phyloP scores from a whole-genome alignment of 2,329 filamentous ascomycete species.

The Exserohilum rostratum region DNA sequence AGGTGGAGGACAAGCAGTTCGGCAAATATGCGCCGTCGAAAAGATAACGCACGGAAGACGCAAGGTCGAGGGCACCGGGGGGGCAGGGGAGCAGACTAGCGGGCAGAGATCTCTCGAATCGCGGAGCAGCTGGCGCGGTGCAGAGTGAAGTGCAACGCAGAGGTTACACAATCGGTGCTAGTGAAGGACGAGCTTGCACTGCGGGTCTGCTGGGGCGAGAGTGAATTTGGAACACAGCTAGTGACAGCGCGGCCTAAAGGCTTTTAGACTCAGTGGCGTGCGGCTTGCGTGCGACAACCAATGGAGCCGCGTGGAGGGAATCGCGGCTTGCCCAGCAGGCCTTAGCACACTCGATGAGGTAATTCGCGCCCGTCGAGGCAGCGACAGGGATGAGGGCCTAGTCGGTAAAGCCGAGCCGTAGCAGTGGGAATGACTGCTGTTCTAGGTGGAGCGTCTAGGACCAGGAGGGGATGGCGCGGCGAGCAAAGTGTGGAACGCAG shows the following conservation, averaged over 20 bases:
- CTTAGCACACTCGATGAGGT: conserved; percentile 48
- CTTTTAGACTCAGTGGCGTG: conserved; percentile 41
- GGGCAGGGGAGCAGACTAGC: conserved; percentile 33
- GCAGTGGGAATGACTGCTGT: conserved; percentile 39
- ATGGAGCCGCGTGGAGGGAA: conserved; percentile 33
- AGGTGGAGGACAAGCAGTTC: conserved; percentile 48
- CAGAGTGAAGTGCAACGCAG: conserved; percentile 43
- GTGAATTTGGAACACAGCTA: conserved; percentile 43
- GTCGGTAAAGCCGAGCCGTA: conserved; percentile 47
- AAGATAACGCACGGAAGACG: conserved; percentile 49
- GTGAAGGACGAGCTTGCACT: conserved; percentile 39
- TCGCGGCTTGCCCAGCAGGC: conserved; percentile 39
- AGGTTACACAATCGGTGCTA: conserved; percentile 46
- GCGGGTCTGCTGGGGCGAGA: conserved; percentile 29
- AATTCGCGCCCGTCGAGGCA: conserved; percentile 40
- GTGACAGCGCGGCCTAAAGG: conserved; percentile 38
- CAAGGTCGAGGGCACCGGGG: conserved; percentile 40
- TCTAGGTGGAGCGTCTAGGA: conserved; percentile 34
- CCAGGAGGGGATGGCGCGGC: conserved; percentile 32
- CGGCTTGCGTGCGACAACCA: conserved; percentile 46
- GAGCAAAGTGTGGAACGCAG: conserved; percentile 30
- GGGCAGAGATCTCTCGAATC: conserved; percentile 40
- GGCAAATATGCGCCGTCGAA: conserved; percentile 49
- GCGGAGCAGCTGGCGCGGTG: conserved; percentile 43
- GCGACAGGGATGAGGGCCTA: conserved; percentile 20